Evolutionary conservation across 805 yeast genomes (phyloP).

Genomic region (Myxozyma lipomycoides): DNA sequence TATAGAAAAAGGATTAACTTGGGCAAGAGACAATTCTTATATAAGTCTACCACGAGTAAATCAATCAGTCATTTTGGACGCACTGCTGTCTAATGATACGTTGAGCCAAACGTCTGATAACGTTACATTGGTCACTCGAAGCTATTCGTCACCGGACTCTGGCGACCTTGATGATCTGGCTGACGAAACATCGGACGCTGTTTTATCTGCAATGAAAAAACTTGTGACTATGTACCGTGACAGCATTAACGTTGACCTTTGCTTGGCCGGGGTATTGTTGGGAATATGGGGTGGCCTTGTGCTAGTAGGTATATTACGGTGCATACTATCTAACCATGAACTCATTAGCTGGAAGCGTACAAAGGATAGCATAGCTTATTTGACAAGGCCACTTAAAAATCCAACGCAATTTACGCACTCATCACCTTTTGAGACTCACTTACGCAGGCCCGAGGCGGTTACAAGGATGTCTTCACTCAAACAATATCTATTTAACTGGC

Average conservation of each 20-base stretch:
- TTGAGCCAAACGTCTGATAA: too few species aligned
- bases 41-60: constrained; percentile 54
- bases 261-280: constrained; percentile 15
- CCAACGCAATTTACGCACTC: too few species aligned
- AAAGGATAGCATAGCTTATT: background rate
- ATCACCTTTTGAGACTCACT: too few species aligned
- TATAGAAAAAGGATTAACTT: constrained; percentile 67
- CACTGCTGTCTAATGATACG: background rate
- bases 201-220: constrained; percentile 10
- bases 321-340: background rate
- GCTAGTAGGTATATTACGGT: constrained; percentile 1
- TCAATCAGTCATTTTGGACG: constrained; percentile 14
- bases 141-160: background rate
- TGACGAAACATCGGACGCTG: constrained; percentile 4
- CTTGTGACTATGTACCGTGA: constrained; percentile 11
- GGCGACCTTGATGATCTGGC: constrained; percentile 5
- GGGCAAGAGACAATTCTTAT: constrained; percentile 66
- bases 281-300: constrained; percentile 15
- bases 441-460: too few species aligned
- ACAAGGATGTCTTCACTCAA: too few species aligned
- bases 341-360: background rate
- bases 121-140: constrained; percentile 1
- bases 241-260: constrained; percentile 13
- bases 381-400: background rate
- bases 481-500: too few species aligned